Evolutionary conservation across 73 alveolate species (phyloP).

Genomic region (Tetrahymena elliotti): DNA sequence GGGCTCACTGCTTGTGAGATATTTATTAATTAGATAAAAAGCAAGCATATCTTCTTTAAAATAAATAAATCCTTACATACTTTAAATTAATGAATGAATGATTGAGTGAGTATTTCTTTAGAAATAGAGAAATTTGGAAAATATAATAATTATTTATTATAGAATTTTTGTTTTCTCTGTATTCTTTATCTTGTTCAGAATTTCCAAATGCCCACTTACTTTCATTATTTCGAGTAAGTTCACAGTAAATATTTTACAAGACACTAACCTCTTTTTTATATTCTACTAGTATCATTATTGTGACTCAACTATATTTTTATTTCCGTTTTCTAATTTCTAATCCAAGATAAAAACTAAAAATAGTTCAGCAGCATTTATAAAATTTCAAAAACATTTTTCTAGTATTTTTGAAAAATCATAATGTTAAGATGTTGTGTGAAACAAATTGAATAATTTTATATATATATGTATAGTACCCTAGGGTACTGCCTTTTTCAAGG

Average conservation of each 20-base stretch:
- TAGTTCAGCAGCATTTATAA: too few species aligned
- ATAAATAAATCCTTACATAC: neutral
- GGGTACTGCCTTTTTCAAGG: too few species aligned
- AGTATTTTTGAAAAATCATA: too few species aligned
- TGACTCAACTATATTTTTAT: too few species aligned
- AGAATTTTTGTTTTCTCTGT: neutral
- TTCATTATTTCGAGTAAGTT: neutral
- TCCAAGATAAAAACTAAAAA: too few species aligned
- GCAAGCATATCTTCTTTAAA: neutral
- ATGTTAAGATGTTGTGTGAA: too few species aligned
- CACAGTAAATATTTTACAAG: neutral
- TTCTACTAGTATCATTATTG: too few species aligned
- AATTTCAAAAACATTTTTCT: too few species aligned
- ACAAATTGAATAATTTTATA: too few species aligned
- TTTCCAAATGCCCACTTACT: neutral
- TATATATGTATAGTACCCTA: too few species aligned
- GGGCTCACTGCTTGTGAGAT: neutral
- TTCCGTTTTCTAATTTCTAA: neutral
- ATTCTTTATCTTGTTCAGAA: neutral
- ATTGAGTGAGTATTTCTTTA: neutral
- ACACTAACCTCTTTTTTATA: neutral
- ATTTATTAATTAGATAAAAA: neutral
- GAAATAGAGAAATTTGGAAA: neutral
- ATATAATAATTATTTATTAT: neutral
- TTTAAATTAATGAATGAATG: neutral